These are phyloP conservation scores for Monoraphidium neglectum DNA, from an alignment of 139 green algal genomes.

Conservation along the genomic window DNA sequence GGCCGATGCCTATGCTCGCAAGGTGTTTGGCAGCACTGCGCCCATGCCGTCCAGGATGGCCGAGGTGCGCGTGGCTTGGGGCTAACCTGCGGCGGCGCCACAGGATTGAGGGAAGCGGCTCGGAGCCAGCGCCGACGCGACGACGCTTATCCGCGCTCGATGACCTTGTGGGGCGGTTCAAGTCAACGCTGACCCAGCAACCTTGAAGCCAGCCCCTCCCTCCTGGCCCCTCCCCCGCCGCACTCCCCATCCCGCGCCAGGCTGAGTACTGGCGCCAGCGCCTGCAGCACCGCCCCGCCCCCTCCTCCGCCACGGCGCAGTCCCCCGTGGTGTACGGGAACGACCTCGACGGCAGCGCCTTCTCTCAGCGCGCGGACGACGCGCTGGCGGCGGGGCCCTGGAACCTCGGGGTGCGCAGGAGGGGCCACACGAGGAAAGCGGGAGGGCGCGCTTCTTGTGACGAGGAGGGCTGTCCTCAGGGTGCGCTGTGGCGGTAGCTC, in stretches of 20 bases:
- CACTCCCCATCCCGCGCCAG: no score
- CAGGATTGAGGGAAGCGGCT: no score
- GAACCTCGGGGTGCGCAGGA: constrained; percentile 61
- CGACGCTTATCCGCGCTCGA: no score
- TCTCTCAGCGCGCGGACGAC: constrained; percentile 42
- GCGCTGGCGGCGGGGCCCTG: constrained; percentile 51
- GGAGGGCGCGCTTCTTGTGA: no score
- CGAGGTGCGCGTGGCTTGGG: neutral
- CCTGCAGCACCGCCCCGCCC: neutral
- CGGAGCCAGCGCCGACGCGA: no score
- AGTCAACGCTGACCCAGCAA: no score
- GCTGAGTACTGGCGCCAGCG: constrained; percentile 60
- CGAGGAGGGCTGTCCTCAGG: no score
- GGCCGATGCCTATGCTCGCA: constrained; percentile 8
- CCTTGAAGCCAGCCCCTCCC: no score
- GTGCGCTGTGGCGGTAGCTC: no score
- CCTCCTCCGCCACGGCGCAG: neutral
- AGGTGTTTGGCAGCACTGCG: constrained; percentile 18
- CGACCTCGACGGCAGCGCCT: constrained; percentile 77
- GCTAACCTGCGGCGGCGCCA: neutral
- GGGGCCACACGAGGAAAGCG: no score
- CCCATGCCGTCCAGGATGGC: constrained; percentile 13
- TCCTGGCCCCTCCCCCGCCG: no score
- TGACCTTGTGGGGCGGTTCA: no score
- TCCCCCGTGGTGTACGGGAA: constrained; percentile 68